Conservation (phyloP, 1,284 basidiomycete genomes). For the Rhodofomes roseus region DNA sequence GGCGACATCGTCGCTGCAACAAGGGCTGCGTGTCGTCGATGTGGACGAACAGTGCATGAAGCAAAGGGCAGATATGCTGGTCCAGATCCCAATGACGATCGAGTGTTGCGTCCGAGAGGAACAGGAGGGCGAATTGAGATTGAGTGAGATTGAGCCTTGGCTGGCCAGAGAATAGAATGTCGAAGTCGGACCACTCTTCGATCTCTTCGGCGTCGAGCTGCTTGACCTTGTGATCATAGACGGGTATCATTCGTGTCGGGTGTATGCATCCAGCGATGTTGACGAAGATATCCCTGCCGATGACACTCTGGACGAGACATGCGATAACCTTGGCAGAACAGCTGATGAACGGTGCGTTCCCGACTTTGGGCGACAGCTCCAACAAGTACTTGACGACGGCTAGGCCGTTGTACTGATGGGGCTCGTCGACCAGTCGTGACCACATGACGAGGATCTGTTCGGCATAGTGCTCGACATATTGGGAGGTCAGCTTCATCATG, state of each 20-base stretch:
- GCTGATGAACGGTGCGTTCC: constrained; percentile 73
- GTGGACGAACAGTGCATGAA: constrained; percentile 83
- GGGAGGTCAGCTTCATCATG: constrained; percentile 80
- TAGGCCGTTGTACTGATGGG: constrained; percentile 72
- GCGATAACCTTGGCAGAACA: constrained; percentile 84
- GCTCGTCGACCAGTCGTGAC: constrained; percentile 68
- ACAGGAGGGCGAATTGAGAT: constrained; percentile 86
- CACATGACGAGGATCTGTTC: constrained; percentile 86
- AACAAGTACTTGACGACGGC: constrained; percentile 83
- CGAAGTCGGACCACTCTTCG: constrained; percentile 71
- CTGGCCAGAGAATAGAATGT: constrained; percentile 69
- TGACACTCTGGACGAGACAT: constrained; percentile 76
- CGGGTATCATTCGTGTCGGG: constrained; percentile 79
- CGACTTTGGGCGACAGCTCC: constrained; percentile 84
- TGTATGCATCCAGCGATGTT: constrained; percentile 85
- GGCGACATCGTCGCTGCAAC: constrained; percentile 67
- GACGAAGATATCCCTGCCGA: constrained; percentile 75
- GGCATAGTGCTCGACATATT: constrained; percentile 73
- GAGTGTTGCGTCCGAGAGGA: constrained; percentile 80
- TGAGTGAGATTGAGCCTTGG: constrained; percentile 68
- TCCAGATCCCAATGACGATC: constrained; percentile 77
- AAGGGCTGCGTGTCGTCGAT: constrained; percentile 75
- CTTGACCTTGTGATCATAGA: constrained; percentile 64
- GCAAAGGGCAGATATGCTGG: constrained; percentile 67
- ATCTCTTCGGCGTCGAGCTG: constrained; percentile 70